phyloP scores from a whole-genome alignment of 192 early-diverging fungal species.

The Linnemannia hyalina region DNA sequence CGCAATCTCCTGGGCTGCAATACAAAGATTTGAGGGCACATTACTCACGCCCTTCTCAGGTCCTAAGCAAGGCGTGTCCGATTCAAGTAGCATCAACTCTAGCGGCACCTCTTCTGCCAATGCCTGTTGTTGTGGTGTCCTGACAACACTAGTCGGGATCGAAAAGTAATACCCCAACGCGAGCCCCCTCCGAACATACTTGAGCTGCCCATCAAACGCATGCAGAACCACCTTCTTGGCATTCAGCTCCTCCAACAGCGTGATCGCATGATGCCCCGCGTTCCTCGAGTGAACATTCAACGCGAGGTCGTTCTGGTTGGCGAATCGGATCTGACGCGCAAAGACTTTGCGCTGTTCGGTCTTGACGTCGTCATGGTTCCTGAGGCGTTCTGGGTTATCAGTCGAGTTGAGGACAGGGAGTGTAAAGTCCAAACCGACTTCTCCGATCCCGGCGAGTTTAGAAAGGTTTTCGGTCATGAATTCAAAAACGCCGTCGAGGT shows the following conservation, averaged over 20 bases:
- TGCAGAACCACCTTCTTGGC: constrained; percentile 66
- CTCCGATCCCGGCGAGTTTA: constrained; percentile 55
- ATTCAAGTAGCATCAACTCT: constrained; percentile 65
- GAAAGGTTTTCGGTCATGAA: constrained; percentile 57
- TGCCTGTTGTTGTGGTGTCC: constrained; percentile 63
- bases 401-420: constrained; percentile 53
- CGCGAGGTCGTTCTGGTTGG: constrained; percentile 59
- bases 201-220: constrained; percentile 68
- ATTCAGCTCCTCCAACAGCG: constrained; percentile 59
- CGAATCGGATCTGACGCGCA: constrained; percentile 59
- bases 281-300: constrained; percentile 70
- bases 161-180: constrained; percentile 67
- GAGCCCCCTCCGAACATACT: constrained; percentile 59
- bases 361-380: constrained; percentile 57
- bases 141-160: constrained; percentile 65
- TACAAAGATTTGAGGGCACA: constrained; percentile 60
- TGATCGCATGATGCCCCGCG: constrained; percentile 68
- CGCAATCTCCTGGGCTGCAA: constrained; percentile 65
- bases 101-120: constrained; percentile 62
- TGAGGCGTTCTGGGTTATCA: constrained; percentile 39
- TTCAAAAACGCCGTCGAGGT: constrained; percentile 59
- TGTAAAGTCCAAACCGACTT: constrained; percentile 69
- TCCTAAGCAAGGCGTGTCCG: constrained; percentile 68
- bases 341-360: constrained; percentile 65
- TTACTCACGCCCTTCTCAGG: constrained; percentile 65